These are phyloP conservation scores for Lentinula aciculospora DNA, from an alignment of 768 basidiomycete species.

Conservation along the genomic window DNA sequence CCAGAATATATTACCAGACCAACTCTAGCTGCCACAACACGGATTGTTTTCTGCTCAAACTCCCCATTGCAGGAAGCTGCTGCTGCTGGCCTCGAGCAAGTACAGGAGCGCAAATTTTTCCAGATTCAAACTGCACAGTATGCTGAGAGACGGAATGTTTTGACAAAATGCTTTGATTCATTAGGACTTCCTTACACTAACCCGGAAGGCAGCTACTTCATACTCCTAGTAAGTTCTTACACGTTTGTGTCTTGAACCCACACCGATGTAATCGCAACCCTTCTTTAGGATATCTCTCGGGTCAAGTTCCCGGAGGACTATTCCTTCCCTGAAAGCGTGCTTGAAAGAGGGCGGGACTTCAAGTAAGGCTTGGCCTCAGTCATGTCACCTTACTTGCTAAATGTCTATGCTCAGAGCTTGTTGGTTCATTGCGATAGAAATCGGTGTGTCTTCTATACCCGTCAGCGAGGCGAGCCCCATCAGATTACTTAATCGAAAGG, in stretches of 20 bases:
- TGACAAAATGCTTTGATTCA: slow-evolving; percentile 74
- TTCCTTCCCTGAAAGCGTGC: slow-evolving; percentile 68
- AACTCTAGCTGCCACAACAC: slow-evolving; percentile 84
- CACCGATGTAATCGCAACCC: neutral
- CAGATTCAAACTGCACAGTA: slow-evolving; percentile 74
- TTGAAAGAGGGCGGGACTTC: slow-evolving; percentile 86
- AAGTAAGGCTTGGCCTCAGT: slow-evolving; percentile 35
- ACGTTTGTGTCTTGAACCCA: slow-evolving; percentile 7
- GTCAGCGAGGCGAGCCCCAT: slow-evolving; percentile 79
- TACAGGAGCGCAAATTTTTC: slow-evolving; percentile 67
- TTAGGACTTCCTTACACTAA: slow-evolving; percentile 81
- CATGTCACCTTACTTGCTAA: slow-evolving; percentile 1
- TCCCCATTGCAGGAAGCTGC: slow-evolving; percentile 94
- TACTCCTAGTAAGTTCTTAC: slow-evolving; percentile 58
- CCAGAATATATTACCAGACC: slow-evolving; percentile 78
- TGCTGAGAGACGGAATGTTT: slow-evolving; percentile 67
- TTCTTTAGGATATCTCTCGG: slow-evolving; percentile 69
- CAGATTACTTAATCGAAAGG: neutral
- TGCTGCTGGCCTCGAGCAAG: slow-evolving; percentile 85
- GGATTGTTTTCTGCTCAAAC: slow-evolving; percentile 94
- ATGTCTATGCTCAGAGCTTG: slow-evolving; percentile 51
- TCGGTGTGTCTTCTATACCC: slow-evolving; percentile 91
- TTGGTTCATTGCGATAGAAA: slow-evolving; percentile 90
- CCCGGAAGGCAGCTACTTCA: slow-evolving; percentile 90
- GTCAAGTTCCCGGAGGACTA: slow-evolving; percentile 82